A percentile compares a stretch with the other conserved stretches of the same genome.
These are phyloP conservation scores for Draba incana DNA, from an alignment of 345 rosid species.

Conservation along the genomic window DNA sequence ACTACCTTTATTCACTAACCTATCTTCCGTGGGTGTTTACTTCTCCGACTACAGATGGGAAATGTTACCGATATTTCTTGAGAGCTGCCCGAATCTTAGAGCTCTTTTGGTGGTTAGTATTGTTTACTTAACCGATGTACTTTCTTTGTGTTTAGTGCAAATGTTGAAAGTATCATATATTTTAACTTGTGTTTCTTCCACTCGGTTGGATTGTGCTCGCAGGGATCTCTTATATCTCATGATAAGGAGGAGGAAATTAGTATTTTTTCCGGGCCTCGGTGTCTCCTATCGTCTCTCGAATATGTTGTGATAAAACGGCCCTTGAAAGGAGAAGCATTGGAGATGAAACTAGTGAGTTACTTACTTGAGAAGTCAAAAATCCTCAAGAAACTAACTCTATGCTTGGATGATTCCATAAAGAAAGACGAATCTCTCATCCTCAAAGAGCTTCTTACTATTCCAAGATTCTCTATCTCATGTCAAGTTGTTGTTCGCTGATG, in stretches of 20 bases:
- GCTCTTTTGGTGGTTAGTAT: too few species aligned
- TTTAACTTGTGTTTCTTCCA: too few species aligned
- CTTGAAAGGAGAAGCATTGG: background rate
- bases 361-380: background rate
- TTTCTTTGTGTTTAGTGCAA: too few species aligned
- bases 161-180: too few species aligned
- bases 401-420: background rate
- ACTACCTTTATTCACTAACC: background rate
- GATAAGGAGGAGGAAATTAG: too few species aligned
- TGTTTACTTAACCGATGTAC: too few species aligned
- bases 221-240: too few species aligned
- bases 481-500: background rate
- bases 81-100: too few species aligned
- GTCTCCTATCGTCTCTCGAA: background rate
- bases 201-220: too few species aligned
- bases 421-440: background rate
- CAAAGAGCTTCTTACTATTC: background rate
- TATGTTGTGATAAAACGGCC: background rate
- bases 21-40: background rate
- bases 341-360: background rate
- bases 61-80: background rate
- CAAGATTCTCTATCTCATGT: background rate
- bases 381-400: constrained; percentile 1
- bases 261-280: background rate
- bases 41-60: background rate